Percentiles rank a stretch among this genome's conserved stretches.
Conservation (phyloP, 2,329 filamentous ascomycete species). For the Phoma sp. region DNA sequence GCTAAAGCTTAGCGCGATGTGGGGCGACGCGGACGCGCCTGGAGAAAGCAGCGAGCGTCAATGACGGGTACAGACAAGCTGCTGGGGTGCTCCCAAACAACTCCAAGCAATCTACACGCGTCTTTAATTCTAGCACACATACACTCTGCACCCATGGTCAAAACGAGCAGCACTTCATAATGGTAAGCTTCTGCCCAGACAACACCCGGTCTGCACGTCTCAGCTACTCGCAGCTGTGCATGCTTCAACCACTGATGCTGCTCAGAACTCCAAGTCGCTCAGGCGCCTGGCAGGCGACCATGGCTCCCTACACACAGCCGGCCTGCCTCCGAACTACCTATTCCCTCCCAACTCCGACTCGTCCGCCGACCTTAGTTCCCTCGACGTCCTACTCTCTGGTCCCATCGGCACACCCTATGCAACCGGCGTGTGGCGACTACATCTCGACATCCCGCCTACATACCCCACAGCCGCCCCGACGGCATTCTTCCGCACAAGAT, state of each 20-base stretch:
- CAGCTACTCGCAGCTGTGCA: conserved; percentile 4
- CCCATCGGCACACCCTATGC: conserved; percentile 67
- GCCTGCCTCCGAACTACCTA: conserved; percentile 68
- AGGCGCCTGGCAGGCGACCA: conserved; percentile 68
- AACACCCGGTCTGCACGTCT: neutral
- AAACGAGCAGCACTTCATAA: neutral
- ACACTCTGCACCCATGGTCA: neutral
- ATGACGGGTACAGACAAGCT: conserved; percentile 2
- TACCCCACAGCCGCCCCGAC: conserved; percentile 63
- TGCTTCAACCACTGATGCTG: conserved; percentile 2
- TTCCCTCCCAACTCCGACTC: conserved; percentile 55
- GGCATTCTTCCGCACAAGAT: conserved; percentile 66
- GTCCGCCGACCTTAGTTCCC: conserved; percentile 63
- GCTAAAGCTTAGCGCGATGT: conserved; percentile 1
- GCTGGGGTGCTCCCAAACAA: neutral
- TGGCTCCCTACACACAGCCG: conserved; percentile 61
- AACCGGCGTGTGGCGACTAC: conserved; percentile 65
- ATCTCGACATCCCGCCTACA: conserved; percentile 65
- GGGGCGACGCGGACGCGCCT: conserved; percentile 13
- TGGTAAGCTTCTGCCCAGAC: conserved; percentile 16
- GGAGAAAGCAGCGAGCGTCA: conserved; percentile 1
- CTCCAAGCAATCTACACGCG: neutral
- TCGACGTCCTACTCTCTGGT: conserved; percentile 66
- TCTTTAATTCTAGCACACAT: neutral
- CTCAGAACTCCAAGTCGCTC: conserved; percentile 58